phyloP scores from a whole-genome alignment of 1,284 basidiomycete genomes.

The Pseudozyma pruni region DNA sequence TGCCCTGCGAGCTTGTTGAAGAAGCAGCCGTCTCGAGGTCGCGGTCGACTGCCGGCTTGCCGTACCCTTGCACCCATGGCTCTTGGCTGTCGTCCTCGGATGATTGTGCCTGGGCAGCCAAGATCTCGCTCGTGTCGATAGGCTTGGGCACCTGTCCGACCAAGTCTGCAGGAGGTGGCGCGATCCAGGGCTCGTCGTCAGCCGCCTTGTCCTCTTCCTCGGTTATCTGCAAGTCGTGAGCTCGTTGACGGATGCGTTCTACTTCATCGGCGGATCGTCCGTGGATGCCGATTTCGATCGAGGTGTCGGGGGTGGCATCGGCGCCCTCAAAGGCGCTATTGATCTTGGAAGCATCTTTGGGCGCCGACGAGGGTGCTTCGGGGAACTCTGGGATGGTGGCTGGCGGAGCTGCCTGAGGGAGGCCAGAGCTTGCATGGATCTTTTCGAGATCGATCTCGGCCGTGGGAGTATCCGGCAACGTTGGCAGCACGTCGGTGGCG shows the following conservation, averaged over 20 bases:
- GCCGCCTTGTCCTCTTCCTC: constrained; percentile 11
- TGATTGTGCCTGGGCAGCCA: constrained; percentile 17
- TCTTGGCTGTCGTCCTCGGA: constrained; percentile 19
- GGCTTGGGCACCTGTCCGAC: constrained; percentile 35
- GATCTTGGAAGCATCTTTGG: constrained; percentile 19
- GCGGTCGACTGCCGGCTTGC: constrained; percentile 20
- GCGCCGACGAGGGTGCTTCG: constrained; percentile 39
- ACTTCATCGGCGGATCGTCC: constrained; percentile 49
- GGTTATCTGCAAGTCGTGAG: constrained; percentile 31
- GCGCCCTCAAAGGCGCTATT: constrained; percentile 19
- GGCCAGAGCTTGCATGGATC: constrained; percentile 19
- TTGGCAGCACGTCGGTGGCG: constrained; percentile 23
- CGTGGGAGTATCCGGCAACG: constrained; percentile 40
- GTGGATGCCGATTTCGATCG: constrained; percentile 55
- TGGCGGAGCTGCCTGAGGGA: constrained; percentile 9
- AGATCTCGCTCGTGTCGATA: constrained; percentile 36
- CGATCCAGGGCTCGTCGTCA: constrained; percentile 36
- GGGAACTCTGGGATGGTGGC: constrained; percentile 48
- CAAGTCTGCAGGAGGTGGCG: constrained; percentile 21
- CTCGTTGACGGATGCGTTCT: constrained; percentile 37
- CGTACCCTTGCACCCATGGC: constrained; percentile 47
- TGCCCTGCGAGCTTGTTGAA: background rate
- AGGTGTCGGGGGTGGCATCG: constrained; percentile 36
- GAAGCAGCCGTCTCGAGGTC: constrained; percentile 19
- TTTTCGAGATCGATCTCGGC: constrained; percentile 42